These are phyloP conservation scores for Fusarium pseudoanthophilum DNA, from an alignment of 2,329 filamentous ascomycete genomes.

Conservation along the genomic window DNA sequence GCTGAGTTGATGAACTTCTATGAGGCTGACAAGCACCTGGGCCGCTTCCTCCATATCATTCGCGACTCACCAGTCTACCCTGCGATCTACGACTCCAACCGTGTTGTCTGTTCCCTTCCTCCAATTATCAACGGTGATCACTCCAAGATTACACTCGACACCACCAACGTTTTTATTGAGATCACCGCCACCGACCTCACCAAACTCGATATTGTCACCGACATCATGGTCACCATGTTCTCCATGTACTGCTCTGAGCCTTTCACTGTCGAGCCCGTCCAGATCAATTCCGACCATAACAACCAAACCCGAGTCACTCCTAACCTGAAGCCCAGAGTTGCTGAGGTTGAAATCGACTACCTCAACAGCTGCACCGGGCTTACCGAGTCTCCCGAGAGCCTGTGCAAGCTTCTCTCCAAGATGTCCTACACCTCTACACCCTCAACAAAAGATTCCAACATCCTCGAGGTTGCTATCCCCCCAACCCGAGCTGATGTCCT, in stretches of 20 bases:
- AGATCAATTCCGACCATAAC: slow-evolving; percentile 94
- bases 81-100: slow-evolving; percentile 91
- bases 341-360: slow-evolving; percentile 89
- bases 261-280: slow-evolving; percentile 93
- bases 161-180: slow-evolving; percentile 95
- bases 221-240: slow-evolving; percentile 98
- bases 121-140: slow-evolving; percentile 98
- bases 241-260: slow-evolving; percentile 87
- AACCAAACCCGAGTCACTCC: slow-evolving; percentile 83
- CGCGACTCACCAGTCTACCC: slow-evolving; percentile 93
- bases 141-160: slow-evolving; percentile 93
- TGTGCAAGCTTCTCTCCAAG: slow-evolving; percentile 83
- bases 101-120: slow-evolving; percentile 88
- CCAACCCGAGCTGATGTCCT: slow-evolving; percentile 93
- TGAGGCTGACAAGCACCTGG: slow-evolving; percentile 91
- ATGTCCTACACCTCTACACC: slow-evolving; percentile 90
- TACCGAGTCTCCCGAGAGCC: slow-evolving; percentile 75
- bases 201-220: slow-evolving; percentile 94
- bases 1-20: slow-evolving; percentile 95
- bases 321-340: slow-evolving; percentile 78
- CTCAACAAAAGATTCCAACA: slow-evolving; percentile 73
- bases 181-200: slow-evolving; percentile 96
- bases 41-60: slow-evolving; percentile 93
- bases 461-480: slow-evolving; percentile 85
- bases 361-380: slow-evolving; percentile 94